Evolutionary conservation across 2,329 filamentous ascomycete genomes (phyloP), one percentile per base, ranked within the genome.

Genomic region (Sclerotinia nivalis): DNA sequence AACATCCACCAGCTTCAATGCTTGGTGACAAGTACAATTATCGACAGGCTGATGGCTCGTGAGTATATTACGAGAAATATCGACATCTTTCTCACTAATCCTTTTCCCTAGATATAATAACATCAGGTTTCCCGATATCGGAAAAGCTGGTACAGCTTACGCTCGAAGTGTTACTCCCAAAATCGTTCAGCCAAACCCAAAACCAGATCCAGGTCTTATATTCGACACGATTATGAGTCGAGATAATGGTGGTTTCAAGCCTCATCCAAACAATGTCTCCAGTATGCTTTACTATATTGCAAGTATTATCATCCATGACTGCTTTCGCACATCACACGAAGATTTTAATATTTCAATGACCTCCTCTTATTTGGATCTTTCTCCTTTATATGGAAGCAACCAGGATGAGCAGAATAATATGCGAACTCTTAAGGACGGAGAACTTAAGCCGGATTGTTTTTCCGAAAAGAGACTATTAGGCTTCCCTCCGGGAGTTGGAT

Each of bases 391-490:
- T 71, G 83, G 83, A 1, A 75, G 78, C 74, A 60, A 80, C 73
- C 58, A 75, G 81, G 12, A 78, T 83, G 71, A 92, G 88, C 83
- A 85, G 73, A 77, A 82, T 60, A 73, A 78, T 20, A 81, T 87
- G 65, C 80, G 85, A 69, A 91, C 89, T 0, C 91, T 91, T 78
- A 83, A 88, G 75, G 85, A 90, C 70, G 91, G 91, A 59, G 87
- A 84, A 77, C 81, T 94, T 73, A 93, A 93, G 82, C 84, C 88
- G 0, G 91, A 94, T 74, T 82, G 83, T 7, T 93, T 90, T 73
- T 86, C 89, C 5, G 90, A 93, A 75, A 87, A 88, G 78, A 85
- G 91, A 56, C 81, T 93, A 1, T 80, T 89, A 31, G 89, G 86
- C 12, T 88, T 91, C 75, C 91, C 91, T 0, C 89, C 91, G 0